These are phyloP conservation scores for Poa pratensis DNA, from an alignment of 176 grass and related monocot genomes.

Conservation along the genomic window DNA sequence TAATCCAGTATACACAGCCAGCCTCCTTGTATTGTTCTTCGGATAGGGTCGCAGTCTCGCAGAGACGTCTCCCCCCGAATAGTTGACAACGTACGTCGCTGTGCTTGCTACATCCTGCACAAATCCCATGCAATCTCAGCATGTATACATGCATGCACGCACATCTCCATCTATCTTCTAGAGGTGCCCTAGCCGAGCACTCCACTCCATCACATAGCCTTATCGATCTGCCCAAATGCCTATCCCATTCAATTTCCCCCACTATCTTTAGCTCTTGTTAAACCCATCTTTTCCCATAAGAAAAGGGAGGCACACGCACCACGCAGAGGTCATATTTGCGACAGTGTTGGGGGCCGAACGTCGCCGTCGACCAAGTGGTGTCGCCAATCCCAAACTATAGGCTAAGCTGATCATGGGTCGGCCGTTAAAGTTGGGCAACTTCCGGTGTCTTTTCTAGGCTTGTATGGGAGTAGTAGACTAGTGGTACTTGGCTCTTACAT, in stretches of 20 bases:
- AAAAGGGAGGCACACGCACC: not conserved
- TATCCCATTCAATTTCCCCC: constrained; percentile 16
- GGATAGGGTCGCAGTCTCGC: not conserved
- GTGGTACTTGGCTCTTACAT: no score
- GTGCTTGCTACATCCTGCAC: not conserved
- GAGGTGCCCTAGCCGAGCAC: not conserved
- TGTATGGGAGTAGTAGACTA: no score
- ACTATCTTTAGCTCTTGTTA: constrained; percentile 22
- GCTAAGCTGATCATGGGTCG: constrained; percentile 32
- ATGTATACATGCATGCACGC: not conserved
- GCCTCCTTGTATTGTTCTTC: no score
- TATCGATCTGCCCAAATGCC: constrained; percentile 31
- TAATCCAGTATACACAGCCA: no score
- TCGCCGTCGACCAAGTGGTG: constrained; percentile 41
- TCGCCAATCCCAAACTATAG: not conserved
- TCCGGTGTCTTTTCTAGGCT: no score
- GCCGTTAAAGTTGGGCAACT: not conserved
- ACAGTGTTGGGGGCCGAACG: not conserved
- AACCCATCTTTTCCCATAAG: constrained; percentile 12
- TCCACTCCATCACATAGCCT: constrained; percentile 13
- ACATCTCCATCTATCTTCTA: not conserved
- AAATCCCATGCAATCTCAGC: not conserved
- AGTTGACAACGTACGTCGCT: not conserved
- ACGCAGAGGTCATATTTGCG: not conserved
- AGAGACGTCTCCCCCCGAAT: not conserved